Base-by-base conservation (phyloP, 2,329 filamentous ascomycete species). In the Xylariaceae sp. region DNA sequence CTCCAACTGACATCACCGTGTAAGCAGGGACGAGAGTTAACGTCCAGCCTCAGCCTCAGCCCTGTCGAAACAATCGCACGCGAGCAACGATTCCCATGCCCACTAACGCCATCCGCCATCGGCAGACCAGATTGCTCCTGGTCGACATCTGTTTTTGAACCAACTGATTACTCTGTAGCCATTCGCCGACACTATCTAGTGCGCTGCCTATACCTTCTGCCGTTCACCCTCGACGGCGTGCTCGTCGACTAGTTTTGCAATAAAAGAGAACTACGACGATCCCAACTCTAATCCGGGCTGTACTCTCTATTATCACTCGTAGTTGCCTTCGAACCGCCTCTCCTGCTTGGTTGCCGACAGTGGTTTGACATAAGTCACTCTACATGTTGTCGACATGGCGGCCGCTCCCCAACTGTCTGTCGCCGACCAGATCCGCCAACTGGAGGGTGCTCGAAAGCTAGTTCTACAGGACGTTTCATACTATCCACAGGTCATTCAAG, bases 401-500 rank as follows among this genome's bases (percentile, higher is more conserved):
- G 77, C 66, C 70, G 21, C 76, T 83, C 51, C 76, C 82, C 53
- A 58, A 43, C 51, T 60, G 10, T 60, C 58, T 32, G 80, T 90
- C 56, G 77, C 80, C 67, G 86, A 91, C 67, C 89, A 92, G 73
- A 83, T 97, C 66, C 82, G 84, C 64, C 92, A 96, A 77, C 86
- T 99, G 63, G 86, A 95, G 70, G 86, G 88, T 65, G 94, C 94
- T 59, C 89, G 94, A 67, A 89, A 89, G 69, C 86, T 97, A 58
- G 92, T 95, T 50, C 81, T 97, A 55, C 84, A 83, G 63, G 92
- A 97, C 72, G 81, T 92, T 59, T 85, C 84, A 67, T 90, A 95
- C 74, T 99, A 97, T 71, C 85, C 87, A 47, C 89, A 89, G 71
- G 92, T 99, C 68, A 86, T 99, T 59, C 88, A 89, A 67, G 91